Evolutionary conservation across 306 rosid genomes (phyloP).

Genomic region (Dryas alaskensis): DNA sequence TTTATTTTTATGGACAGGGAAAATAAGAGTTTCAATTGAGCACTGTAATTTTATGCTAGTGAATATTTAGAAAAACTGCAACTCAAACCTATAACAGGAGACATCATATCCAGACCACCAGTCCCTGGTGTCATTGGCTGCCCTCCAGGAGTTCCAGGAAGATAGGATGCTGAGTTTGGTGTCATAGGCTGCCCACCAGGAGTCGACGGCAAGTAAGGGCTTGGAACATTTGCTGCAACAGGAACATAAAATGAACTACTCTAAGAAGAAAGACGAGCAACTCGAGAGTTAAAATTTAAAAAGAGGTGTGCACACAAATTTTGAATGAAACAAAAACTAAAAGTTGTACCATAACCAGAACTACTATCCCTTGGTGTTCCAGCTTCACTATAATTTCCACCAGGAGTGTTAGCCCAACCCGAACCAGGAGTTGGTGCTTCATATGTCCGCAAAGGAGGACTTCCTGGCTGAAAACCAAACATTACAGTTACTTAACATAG

Average conservation of each 20-base stretch:
- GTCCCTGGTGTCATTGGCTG: conserved; percentile 99
- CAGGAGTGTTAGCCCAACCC: conserved; percentile 93
- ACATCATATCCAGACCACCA: conserved; percentile 94
- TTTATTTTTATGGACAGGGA: too few species aligned
- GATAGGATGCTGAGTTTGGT: conserved; percentile 90
- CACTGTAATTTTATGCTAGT: neutral
- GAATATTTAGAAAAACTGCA: neutral
- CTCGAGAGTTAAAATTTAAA: neutral
- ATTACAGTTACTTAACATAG: neutral
- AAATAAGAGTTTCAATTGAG: neutral
- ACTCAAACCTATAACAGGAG: conserved; percentile 77
- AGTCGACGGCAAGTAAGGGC: conserved; percentile 98
- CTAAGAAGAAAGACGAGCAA: conserved; percentile 1
- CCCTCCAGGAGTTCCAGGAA: conserved; percentile 99
- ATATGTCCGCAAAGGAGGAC: conserved; percentile 84
- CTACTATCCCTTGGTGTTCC: conserved; percentile 80
- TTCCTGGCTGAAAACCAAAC: conserved; percentile 66
- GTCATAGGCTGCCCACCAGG: conserved; percentile 99
- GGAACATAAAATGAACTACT: neutral
- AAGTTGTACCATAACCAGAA: conserved; percentile 63
- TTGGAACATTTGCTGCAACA: conserved; percentile 91
- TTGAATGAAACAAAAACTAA: conserved; percentile 3
- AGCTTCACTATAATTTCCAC: conserved; percentile 89
- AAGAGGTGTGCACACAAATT: neutral
- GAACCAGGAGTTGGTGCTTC: conserved; percentile 99